phyloP scores from a whole-genome alignment of 306 rosid species.

The Vigna trinervia region DNA sequence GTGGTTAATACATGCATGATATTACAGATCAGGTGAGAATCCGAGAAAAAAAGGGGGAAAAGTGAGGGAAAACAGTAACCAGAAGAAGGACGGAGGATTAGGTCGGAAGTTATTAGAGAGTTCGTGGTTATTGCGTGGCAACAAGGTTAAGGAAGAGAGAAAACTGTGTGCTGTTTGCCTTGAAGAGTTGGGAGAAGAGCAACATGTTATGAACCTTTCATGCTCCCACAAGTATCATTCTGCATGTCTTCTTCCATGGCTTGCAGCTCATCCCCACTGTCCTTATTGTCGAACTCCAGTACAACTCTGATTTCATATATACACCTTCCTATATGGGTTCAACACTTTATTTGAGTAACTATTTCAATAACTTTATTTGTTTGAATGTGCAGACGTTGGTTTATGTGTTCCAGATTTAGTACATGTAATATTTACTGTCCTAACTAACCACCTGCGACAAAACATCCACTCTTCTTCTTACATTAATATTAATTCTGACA shows the following conservation, averaged over 20 bases:
- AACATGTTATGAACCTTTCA: constrained; percentile 47
- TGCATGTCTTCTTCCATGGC: constrained; percentile 56
- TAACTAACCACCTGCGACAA: no score
- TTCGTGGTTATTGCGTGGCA: constrained; percentile 42
- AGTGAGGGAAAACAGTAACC: not conserved
- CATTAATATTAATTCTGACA: no score
- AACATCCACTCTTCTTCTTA: no score
- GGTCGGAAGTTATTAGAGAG: constrained; percentile 37
- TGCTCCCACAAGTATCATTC: constrained; percentile 57
- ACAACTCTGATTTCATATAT: not conserved
- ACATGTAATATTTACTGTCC: no score
- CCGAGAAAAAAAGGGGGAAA: constrained; percentile 39
- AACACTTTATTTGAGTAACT: not conserved
- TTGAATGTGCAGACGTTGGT: no score
- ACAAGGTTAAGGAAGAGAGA: constrained; percentile 43
- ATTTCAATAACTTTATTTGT: no score
- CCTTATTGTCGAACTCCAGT: constrained; percentile 51
- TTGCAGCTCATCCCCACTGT: constrained; percentile 48
- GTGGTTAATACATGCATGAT: no score
- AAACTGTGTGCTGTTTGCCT: constrained; percentile 50
- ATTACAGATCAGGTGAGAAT: constrained; percentile 38
- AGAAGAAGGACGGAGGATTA: constrained; percentile 37
- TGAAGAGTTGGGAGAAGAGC: constrained; percentile 38
- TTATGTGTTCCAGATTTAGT: no score
- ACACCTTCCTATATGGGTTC: not conserved